These are phyloP conservation scores for Rhizophlyctis rosea DNA, from an alignment of 192 early-diverging fungal genomes.

Conservation along the genomic window DNA sequence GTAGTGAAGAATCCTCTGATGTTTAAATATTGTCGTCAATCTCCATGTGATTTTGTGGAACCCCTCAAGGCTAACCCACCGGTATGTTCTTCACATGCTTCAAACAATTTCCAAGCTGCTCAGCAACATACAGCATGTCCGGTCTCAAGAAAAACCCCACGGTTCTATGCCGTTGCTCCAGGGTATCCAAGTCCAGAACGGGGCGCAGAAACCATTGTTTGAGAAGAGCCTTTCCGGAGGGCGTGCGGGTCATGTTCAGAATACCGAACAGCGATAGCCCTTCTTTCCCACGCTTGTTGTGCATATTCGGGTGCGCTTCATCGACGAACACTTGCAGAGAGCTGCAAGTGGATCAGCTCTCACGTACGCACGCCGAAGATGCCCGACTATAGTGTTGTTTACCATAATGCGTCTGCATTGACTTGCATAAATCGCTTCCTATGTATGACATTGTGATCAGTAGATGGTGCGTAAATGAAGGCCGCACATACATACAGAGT, in stretches of 20 bases:
- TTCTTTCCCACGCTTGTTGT: slow-evolving; percentile 62
- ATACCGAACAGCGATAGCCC: slow-evolving; percentile 76
- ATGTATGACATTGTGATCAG: neutral
- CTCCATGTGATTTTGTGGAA: neutral
- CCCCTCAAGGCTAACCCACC: slow-evolving; percentile 11
- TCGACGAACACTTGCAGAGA: slow-evolving; percentile 76
- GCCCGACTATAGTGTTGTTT: slow-evolving; percentile 6
- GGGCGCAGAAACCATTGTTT: slow-evolving; percentile 71
- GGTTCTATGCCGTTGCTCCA: slow-evolving; percentile 53
- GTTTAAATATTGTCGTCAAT: neutral
- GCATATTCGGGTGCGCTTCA: slow-evolving; percentile 80
- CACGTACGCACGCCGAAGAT: neutral
- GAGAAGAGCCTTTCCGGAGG: slow-evolving; percentile 52
- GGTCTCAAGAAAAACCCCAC: slow-evolving; percentile 51
- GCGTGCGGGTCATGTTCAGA: slow-evolving; percentile 59
- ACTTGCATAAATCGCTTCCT: slow-evolving; percentile 48
- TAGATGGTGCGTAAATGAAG: too few species aligned
- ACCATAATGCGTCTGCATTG: slow-evolving; percentile 59
- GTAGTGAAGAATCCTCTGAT: slow-evolving; percentile 25
- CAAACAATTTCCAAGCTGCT: slow-evolving; percentile 42
- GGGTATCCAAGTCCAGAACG: slow-evolving; percentile 38
- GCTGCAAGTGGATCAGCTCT: slow-evolving; percentile 34
- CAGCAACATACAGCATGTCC: slow-evolving; percentile 38
- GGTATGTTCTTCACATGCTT: slow-evolving; percentile 35
- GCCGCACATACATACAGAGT: slow-evolving; percentile 36